Evolutionary conservation across 306 rosid species (phyloP), one percentile per base, ranked within the genome.

Genomic region (Quercus cerris): DNA sequence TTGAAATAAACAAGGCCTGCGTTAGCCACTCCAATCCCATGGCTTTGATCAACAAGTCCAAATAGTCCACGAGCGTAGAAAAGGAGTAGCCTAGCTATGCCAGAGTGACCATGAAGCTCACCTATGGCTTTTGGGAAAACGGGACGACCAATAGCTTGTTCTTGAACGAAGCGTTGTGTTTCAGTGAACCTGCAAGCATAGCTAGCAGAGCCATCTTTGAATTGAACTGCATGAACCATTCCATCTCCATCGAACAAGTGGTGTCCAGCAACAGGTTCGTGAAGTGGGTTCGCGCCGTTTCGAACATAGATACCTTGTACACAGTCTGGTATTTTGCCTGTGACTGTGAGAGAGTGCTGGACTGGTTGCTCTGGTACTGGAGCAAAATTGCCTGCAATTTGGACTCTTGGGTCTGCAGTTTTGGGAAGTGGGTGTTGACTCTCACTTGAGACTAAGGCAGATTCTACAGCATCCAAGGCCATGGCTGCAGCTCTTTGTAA

Each of bases 231-330:
- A 76, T 95, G 99, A 46, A 95, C 91, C 99, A 95, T 95, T 51
- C 99, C 99, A 77, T 95, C 99, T 3, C 99, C 99, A 84, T 95
- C 99, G 74, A 95, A 95, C 77, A 95, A 85, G 85, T 95, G 99
- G 87, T 95, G 99, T 0, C 99, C 99, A 38, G 97, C 94, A 1
- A 80, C 72, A 0, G 99, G 99, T 62, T 93, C 97, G 77, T 93
- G 75, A 11, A 83, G 92, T 0, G 99, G 99, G 87, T 95, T 95
- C 0, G 99, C 99, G 9, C 99, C 99, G 87, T 95, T 95, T 3
- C 99, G 78, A 4, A 95, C 91, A 80, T 95, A 95, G 4, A 93
- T 88, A 0, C 99, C 99, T 6, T 82, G 90, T 87, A 95, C 89
- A 90, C 92, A 79, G 38, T 84, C 82, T 0, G 99, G 99, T 75